Base-by-base conservation (phyloP, 257 asterid genomes). In the Jasminum sambac region DNA sequence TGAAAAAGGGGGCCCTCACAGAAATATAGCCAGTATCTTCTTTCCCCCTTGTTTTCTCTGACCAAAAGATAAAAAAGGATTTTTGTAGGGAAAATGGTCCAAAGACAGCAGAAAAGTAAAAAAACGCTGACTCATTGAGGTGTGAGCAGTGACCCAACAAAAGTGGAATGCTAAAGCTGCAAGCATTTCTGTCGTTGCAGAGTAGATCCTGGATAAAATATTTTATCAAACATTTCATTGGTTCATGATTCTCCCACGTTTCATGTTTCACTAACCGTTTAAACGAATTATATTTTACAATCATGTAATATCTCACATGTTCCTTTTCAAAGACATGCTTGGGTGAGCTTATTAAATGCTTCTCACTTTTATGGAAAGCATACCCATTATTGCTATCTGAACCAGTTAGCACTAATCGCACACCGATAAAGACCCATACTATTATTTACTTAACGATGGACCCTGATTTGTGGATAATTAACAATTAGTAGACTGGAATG, bases 101-200 rank as follows among this genome's bases (percentile, higher is more conserved):
- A 25, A 70, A 71, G 62, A 48, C 70, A 63, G 30, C 40, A 1
- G 70, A 62, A 37, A 42, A 30, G 36, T 30, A 24, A 65, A 70
- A 44, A 44, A 73, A 83, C 82, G 84, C 88, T 77, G 88, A 68
- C 74, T 17, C 34, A 23, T 30, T 55, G n/a, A 55, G 6, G 5
- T n/a, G 6, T 8, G 5, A 34, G 26, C 17, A 34, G 26, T 52
- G 14, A 55, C 34, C 62, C 62, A 55, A 55, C 62, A 55, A 63
- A 60, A 60, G 62, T 34, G 48, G 16, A 14, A 41, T 41, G 68
- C 21, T 17, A 42, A 58, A 60, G 66, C 59, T 50, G 62, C 60
- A 6, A 17, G 60, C 62, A 55, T 55, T 55, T 55, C 62, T 55
- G 62, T 55, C 77, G 71, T 60, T 69, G 74, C 67, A n/a, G 61